phyloP scores from a whole-genome alignment of 352 stramenopile species.

The Thraustotheca clavata region DNA sequence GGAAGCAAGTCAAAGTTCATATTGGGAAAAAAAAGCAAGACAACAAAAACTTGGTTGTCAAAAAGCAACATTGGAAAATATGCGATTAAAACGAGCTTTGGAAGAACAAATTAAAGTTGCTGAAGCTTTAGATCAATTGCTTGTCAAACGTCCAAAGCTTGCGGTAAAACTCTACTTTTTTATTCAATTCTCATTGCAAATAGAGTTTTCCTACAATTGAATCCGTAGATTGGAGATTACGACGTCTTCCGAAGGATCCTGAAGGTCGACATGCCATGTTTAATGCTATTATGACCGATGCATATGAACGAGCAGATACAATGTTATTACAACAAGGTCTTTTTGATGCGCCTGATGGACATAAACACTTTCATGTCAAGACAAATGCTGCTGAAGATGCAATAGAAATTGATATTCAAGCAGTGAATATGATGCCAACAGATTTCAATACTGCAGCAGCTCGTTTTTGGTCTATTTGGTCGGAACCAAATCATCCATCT shows the following conservation, averaged over 20 bases:
- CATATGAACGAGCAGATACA: constrained; percentile 14
- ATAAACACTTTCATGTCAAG: background rate
- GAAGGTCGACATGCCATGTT: background rate
- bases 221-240: constrained; percentile 6
- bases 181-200: background rate
- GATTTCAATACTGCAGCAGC: background rate
- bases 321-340: constrained; percentile 3
- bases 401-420: background rate
- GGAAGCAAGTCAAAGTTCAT: background rate
- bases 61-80: background rate
- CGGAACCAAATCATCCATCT: background rate
- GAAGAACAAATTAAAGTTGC: background rate
- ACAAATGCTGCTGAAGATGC: background rate
- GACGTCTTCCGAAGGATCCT: background rate
- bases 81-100: background rate
- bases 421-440: background rate
- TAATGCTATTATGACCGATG: constrained; percentile 1
- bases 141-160: background rate
- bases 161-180: background rate
- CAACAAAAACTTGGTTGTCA: background rate
- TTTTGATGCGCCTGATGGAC: background rate
- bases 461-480: constrained; percentile 2
- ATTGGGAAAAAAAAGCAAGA: background rate
- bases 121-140: background rate
- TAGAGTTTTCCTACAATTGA: background rate